Conservation (phyloP, 176 grass and related monocot species). For the Tillandsia fasciculata region DNA sequence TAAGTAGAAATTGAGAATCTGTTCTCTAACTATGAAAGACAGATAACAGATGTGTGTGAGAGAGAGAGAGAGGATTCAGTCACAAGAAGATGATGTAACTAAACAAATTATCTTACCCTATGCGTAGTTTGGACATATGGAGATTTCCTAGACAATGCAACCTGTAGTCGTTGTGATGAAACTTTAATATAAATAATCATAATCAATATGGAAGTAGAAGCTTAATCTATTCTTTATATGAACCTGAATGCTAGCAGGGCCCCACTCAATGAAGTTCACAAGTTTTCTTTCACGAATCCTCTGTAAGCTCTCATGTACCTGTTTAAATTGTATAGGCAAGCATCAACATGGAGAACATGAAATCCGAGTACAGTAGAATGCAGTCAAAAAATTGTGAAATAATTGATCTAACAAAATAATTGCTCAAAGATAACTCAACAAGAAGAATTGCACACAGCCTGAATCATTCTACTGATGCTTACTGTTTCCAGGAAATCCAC, state of each 20-base stretch:
- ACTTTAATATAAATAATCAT: conserved; percentile 15
- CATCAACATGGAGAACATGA: background rate
- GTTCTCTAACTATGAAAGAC: background rate
- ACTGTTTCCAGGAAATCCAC: too few species aligned
- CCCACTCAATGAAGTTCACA: conserved; percentile 99
- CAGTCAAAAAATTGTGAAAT: too few species aligned
- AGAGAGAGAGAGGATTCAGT: conserved; percentile 1
- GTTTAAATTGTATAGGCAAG: background rate
- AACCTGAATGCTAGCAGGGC: conserved; percentile 96
- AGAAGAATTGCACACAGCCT: too few species aligned
- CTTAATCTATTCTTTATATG: background rate
- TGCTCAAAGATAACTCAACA: too few species aligned
- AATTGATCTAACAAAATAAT: too few species aligned
- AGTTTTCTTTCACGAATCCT: conserved; percentile 97
- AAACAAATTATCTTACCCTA: conserved; percentile 49
- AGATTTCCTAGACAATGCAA: conserved; percentile 98
- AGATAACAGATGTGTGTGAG: background rate
- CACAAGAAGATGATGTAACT: conserved; percentile 3
- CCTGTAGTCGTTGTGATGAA: conserved; percentile 31
- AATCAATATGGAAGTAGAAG: background rate
- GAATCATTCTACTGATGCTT: too few species aligned
- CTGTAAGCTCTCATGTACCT: conserved; percentile 98
- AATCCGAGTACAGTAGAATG: too few species aligned
- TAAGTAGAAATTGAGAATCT: background rate
- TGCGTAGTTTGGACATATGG: conserved; percentile 98